Evolutionary conservation across 139 green algal species (phyloP), one percentile per base, ranked within the genome.

Genomic region (Tetraselmis chui): DNA sequence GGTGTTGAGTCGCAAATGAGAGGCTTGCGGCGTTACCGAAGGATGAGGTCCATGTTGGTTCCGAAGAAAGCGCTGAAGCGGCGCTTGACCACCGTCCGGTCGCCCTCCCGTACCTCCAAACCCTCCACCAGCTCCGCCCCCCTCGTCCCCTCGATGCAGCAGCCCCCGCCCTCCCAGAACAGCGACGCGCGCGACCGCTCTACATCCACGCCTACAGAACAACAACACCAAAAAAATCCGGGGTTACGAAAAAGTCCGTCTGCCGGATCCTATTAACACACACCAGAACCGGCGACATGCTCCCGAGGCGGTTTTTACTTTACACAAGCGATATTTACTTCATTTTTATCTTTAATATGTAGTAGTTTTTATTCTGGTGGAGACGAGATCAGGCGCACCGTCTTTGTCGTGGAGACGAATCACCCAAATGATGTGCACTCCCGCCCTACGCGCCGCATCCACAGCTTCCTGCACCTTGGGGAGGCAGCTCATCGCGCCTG

Each of bases 1-100:
- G 31, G n/a, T 23, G 1, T n/a, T 29, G 32, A 5, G 30, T 2
- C 22, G 26, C 74, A 23, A 26, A 75, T 75, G 22, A 2, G 30
- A 18, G 1, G 32, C 45, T 58, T 28, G 31, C 75, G 23, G 28
- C 0, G 45, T 0, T 31, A 91, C 86, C 88, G 80, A 2, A 95
- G 90, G 31, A 95, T 79, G 1, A 90, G 74, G 82, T 94, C 89
- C 31, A 95, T 82, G 59, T 91, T 78, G 0, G 92, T 95, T 67
- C 81, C 30, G 1, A 92, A 92, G 76, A 95, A 95, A 1, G 76
- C 91, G 29, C 79, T 89, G 82, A 91, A 95, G 27, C 91, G 87
- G 78, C 91, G 92, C 83, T 95, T 95, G 30, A 94, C 76, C 5
- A 95, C 26, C 2, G 88, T 79, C 0, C 84, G 58, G 32, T 95